Conservation (phyloP, 148 eudicot species). For the Polygonum maritimum region DNA sequence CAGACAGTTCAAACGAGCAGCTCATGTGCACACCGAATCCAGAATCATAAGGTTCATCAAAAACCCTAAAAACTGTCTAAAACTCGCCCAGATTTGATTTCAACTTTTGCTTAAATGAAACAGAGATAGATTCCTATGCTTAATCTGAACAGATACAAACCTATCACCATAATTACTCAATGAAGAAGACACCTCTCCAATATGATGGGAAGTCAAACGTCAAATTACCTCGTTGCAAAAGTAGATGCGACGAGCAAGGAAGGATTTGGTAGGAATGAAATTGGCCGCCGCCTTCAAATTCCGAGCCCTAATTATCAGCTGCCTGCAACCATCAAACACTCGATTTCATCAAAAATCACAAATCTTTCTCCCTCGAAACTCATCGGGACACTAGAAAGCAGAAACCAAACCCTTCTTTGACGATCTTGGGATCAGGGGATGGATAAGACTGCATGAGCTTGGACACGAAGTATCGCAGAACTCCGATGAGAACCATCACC, state of each 20-base stretch:
- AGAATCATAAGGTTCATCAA: not conserved
- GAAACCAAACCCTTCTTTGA: slow-evolving; percentile 77
- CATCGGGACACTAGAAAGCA: not conserved
- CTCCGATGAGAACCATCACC: slow-evolving; percentile 89
- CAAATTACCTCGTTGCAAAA: slow-evolving; percentile 76
- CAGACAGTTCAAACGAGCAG: no score
- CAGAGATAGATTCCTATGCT: not conserved
- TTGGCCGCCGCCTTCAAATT: slow-evolving; percentile 70
- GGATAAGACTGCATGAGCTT: slow-evolving; percentile 80
- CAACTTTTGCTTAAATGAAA: not conserved
- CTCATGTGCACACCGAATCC: not conserved
- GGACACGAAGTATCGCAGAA: slow-evolving; percentile 93
- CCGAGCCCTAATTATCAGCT: slow-evolving; percentile 78
- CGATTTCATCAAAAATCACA: not conserved
- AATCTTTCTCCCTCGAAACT: not conserved
- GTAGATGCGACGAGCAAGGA: slow-evolving; percentile 69
- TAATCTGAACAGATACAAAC: not conserved
- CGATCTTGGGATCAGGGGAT: slow-evolving; percentile 69
- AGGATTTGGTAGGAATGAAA: slow-evolving; percentile 77
- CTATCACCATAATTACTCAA: not conserved
- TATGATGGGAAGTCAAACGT: not conserved
- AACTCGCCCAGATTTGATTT: not conserved
- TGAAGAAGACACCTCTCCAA: not conserved
- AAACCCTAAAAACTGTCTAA: not conserved
- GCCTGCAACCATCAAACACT: slow-evolving; percentile 35